Conservation (phyloP, 139 green algal genomes). For the Bryopsis sp. region DNA sequence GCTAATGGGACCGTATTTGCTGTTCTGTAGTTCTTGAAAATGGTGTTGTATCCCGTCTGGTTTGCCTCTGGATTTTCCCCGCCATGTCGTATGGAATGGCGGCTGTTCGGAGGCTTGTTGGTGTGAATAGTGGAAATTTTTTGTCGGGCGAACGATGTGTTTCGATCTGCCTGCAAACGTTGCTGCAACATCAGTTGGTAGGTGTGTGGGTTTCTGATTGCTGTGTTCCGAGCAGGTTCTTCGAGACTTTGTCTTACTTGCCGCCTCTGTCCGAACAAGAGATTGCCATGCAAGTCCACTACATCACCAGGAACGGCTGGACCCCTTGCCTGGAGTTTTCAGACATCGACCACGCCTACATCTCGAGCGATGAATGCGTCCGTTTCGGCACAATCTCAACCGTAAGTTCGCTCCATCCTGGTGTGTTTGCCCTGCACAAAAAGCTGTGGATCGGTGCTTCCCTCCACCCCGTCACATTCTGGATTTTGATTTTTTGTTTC, state of each 20-base stretch:
- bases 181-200: too few species aligned
- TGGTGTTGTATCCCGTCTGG: neutral
- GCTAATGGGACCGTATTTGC: too few species aligned
- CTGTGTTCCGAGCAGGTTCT: too few species aligned
- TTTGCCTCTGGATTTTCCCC: too few species aligned
- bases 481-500: neutral
- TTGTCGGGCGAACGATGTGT: too few species aligned
- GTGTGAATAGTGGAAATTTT: too few species aligned
- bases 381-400: conserved; percentile 49
- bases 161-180: too few species aligned
- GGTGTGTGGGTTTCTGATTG: too few species aligned
- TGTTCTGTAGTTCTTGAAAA: neutral
- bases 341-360: conserved; percentile 56
- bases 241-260: conserved; percentile 99
- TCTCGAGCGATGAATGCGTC: conserved; percentile 41
- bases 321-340: conserved; percentile 94
- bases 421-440: too few species aligned
- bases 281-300: conserved; percentile 91
- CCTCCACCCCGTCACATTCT: neutral
- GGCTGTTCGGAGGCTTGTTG: too few species aligned
- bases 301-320: conserved; percentile 88
- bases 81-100: too few species aligned
- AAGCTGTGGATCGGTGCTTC: too few species aligned
- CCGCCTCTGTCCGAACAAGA: conserved; percentile 79
- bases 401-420: conserved; percentile 41